Base-by-base conservation (phyloP, 1,139 yeast species). In the Hansenula anomala region DNA sequence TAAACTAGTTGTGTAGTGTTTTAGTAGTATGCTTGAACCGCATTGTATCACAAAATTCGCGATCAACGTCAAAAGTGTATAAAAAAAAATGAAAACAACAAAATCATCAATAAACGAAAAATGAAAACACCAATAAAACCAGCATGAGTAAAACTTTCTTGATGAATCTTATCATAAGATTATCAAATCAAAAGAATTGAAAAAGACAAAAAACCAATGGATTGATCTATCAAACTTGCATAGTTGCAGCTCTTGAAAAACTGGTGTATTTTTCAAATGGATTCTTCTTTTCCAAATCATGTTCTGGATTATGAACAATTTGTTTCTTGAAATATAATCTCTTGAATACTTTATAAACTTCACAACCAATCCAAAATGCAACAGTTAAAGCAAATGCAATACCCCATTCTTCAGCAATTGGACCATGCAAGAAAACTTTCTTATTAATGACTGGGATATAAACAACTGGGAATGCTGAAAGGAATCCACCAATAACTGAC, bases 361-460 rank as follows among this genome's bases (percentile, higher is more conserved):
- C 95, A 39, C 78, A 74, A 6, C 81, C 80, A 9, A 64, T 43
- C 49, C 84, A 64, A 58, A 81, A 86, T 36, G 75, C 71, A 26
- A 75, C 34, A 4, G 87, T 67, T 42, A 79, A 80, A 0, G 78
- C 90, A 54, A 85, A 55, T 1, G 90, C 78, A 45, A 86, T 63
- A 3, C 88, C 95, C 95, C 95, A 87, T 64, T 87, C 96, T 65
- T 80, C 81, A 4, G 81, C 74, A 46, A 87, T 85, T 6, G 83
- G 78, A 12, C 66, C 71, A 58, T 88, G 96, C 52, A 82, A 69
- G 58, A 88, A 88, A 13, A 88, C 96, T 47, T 75, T 73, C 39
- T 71, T 66, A 60, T 88, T 88, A 54, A 88, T 86, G 20, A 85
- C 96, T 2, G 96, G 96, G 50, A 88, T 87, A 61, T 87, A 87